Conservation (phyloP, 2,329 filamentous ascomycete genomes). For the Ceratocystis albifundus region DNA sequence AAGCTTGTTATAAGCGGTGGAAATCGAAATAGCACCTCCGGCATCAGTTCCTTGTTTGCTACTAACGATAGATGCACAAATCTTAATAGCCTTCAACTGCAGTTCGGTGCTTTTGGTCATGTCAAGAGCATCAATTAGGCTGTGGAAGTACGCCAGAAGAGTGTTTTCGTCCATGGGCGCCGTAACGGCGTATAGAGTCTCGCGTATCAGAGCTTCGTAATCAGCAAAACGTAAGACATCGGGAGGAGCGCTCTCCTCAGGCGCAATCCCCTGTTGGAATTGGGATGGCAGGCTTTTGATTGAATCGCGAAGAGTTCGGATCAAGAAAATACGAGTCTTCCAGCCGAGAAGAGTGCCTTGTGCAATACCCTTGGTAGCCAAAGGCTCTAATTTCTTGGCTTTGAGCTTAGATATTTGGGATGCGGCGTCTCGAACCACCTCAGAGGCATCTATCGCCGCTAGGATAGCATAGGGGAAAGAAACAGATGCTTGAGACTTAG, state of each 20-base stretch:
- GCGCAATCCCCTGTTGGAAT: background rate
- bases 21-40: conserved; percentile 31
- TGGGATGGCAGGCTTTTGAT: conserved; percentile 8
- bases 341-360: conserved; percentile 35
- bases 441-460: conserved; percentile 22
- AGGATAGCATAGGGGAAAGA: conserved; percentile 22
- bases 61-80: conserved; percentile 28
- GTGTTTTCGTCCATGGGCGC: conserved; percentile 28
- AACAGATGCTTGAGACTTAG: conserved; percentile 1
- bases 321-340: conserved; percentile 37
- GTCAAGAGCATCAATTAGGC: conserved; percentile 31
- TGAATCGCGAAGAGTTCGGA: conserved; percentile 23
- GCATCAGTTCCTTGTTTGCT: conserved; percentile 15
- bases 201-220: conserved; percentile 29
- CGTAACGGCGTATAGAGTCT: conserved; percentile 30
- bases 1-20: conserved; percentile 35
- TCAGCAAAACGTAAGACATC: conserved; percentile 13
- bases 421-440: conserved; percentile 12
- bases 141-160: conserved; percentile 33
- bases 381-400: conserved; percentile 31
- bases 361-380: conserved; percentile 30
- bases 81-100: conserved; percentile 36
- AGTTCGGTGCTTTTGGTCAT: conserved; percentile 30
- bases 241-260: conserved; percentile 4
- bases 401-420: conserved; percentile 24